phyloP scores from a whole-genome alignment of 306 rosid species.

The Begonia loranthoides region DNA sequence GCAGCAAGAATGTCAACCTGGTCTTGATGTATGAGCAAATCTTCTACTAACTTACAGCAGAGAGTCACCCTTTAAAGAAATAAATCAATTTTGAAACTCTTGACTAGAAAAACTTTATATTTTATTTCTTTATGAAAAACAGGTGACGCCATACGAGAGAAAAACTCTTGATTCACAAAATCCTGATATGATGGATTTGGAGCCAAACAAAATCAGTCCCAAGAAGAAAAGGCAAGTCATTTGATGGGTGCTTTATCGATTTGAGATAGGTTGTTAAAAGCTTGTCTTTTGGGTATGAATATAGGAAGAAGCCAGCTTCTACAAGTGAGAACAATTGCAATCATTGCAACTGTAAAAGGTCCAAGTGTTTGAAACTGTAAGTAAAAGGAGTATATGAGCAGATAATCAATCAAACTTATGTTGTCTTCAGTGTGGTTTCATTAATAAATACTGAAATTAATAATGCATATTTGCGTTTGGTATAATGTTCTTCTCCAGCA shows the following conservation, averaged over 20 bases:
- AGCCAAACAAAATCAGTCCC: conserved; percentile 6
- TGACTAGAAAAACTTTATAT: no score
- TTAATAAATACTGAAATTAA: not conserved
- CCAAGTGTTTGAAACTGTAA: conserved; percentile 28
- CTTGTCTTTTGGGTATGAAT: conserved; percentile 1
- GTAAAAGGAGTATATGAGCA: conserved; percentile 9
- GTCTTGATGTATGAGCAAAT: not conserved
- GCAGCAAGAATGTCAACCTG: not conserved
- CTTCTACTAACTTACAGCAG: no score
- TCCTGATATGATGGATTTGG: conserved; percentile 1
- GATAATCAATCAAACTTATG: not conserved
- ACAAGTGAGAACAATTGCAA: conserved; percentile 5
- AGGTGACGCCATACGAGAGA: conserved; percentile 4
- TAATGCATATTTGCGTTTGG: no score
- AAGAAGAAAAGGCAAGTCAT: conserved; percentile 9
- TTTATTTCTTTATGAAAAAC: not conserved
- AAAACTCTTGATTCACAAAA: conserved; percentile 3
- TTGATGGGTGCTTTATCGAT: not conserved
- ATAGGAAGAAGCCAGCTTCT: conserved; percentile 8
- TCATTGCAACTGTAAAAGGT: conserved; percentile 22
- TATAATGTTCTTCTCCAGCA: not conserved
- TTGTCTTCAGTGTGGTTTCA: not conserved
- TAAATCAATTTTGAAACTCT: no score
- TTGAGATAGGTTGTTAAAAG: not conserved
- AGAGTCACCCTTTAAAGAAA: no score